Conservation (phyloP, 495 filamentous ascomycete species). For the Aspergillus haitiensis region DNA sequence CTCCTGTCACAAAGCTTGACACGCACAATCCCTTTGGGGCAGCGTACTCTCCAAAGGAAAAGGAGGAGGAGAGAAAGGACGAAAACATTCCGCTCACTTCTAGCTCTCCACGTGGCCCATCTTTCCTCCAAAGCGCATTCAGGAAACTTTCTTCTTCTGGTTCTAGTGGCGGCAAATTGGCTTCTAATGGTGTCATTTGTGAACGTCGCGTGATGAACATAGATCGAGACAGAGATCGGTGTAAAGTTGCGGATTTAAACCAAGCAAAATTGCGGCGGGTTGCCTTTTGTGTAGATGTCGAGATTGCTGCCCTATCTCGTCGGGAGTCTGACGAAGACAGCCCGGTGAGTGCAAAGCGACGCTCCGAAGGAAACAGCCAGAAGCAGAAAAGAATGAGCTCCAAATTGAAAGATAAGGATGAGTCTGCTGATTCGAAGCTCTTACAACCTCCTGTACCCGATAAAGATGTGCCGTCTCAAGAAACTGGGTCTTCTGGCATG, state of each 20-base stretch:
- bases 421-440: constrained; percentile 66
- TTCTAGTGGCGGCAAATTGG: constrained; percentile 51
- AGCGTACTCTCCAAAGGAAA: constrained; percentile 58
- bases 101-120: constrained; percentile 65
- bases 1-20: constrained; percentile 42
- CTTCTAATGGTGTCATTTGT: constrained; percentile 56
- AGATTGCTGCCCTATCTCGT: constrained; percentile 74
- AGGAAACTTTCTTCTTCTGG: constrained; percentile 76
- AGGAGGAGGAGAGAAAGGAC: constrained; percentile 52
- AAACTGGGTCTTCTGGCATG: constrained; percentile 26
- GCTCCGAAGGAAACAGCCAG: constrained; percentile 35
- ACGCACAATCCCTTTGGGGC: constrained; percentile 49
- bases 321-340: constrained; percentile 44
- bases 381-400: constrained; percentile 55
- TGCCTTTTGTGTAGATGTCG: constrained; percentile 94
- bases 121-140: constrained; percentile 78
- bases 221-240: constrained; percentile 75
- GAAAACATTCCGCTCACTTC: constrained; percentile 63
- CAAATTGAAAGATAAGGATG: constrained; percentile 67
- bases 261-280: constrained; percentile 80
- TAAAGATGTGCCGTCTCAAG: constrained; percentile 46
- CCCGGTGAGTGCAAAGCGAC: constrained; percentile 31
- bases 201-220: constrained; percentile 82
- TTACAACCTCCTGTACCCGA: constrained; percentile 56
- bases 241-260: constrained; percentile 74